These are phyloP conservation scores for Pseudognaphalium luteoalbum DNA, from an alignment of 129 eudicot species.

Conservation along the genomic window DNA sequence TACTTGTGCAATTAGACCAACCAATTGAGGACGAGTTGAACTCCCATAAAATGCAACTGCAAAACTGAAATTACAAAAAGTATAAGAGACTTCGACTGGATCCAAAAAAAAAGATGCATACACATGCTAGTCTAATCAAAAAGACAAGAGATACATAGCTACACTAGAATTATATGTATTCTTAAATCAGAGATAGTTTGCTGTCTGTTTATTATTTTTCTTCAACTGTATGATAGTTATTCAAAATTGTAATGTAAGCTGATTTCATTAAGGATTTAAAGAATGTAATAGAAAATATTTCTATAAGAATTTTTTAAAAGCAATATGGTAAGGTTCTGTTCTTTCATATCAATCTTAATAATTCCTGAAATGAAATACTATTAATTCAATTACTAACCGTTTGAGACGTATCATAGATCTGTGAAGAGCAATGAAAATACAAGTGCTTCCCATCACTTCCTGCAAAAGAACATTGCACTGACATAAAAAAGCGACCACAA, in stretches of 20 bases:
- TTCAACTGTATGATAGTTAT: background rate
- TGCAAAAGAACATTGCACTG: constrained; percentile 33
- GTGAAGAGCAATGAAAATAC: constrained; percentile 82
- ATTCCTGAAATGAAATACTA: background rate
- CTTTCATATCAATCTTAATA: background rate
- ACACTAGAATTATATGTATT: background rate
- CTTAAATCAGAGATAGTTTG: too few species aligned
- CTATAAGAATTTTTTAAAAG: background rate
- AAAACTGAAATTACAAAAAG: constrained; percentile 47
- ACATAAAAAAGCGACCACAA: constrained; percentile 12
- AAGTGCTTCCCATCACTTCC: constrained; percentile 90
- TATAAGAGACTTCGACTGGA: constrained; percentile 9
- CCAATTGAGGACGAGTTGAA: constrained; percentile 79
- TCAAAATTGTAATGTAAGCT: background rate
- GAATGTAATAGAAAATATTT: background rate
- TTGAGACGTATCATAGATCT: constrained; percentile 84
- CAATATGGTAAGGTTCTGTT: too few species aligned
- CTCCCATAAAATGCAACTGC: constrained; percentile 95
- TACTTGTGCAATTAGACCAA: constrained; percentile 93
- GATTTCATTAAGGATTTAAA: background rate
- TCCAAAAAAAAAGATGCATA: background rate
- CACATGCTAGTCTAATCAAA: background rate
- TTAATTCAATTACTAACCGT: constrained; percentile 52
- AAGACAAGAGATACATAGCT: background rate
- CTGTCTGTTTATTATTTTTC: too few species aligned